Conservation (phyloP, 495 filamentous ascomycete species). For the Annulohypoxylon nitens region DNA sequence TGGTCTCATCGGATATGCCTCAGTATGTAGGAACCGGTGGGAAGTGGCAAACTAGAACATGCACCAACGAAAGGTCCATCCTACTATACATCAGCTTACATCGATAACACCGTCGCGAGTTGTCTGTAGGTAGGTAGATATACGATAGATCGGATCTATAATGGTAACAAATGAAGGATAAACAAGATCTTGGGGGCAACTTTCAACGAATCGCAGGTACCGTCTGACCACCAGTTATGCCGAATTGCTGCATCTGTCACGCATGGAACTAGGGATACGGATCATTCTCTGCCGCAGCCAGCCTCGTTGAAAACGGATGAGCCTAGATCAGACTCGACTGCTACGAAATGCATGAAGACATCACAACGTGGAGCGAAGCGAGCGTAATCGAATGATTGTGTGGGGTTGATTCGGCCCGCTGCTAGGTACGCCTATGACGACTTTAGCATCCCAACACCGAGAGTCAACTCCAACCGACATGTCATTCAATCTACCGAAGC, state of each 20-base stretch:
- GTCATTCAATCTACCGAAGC: neutral
- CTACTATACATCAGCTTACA: neutral
- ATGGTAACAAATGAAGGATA: neutral
- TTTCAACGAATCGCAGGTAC: neutral
- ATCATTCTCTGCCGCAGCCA: neutral
- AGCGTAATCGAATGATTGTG: neutral
- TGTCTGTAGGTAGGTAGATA: neutral
- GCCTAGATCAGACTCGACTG: neutral
- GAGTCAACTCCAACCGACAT: neutral
- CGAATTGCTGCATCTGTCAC: neutral
- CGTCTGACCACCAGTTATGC: slow-evolving; percentile 7
- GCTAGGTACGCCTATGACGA: neutral
- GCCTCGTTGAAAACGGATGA: neutral
- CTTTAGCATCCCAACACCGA: neutral
- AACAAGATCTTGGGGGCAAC: neutral
- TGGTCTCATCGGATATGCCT: neutral
- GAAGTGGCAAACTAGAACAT: neutral
- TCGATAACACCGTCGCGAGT: neutral
- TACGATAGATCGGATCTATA: neutral
- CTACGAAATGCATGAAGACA: neutral
- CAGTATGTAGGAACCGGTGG: neutral
- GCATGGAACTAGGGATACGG: neutral
- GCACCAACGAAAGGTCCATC: slow-evolving; percentile 2
- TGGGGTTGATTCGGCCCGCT: neutral
- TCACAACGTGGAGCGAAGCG: neutral